Evolutionary conservation across 1,139 yeast species (phyloP), one percentile per base, ranked within the genome.

Genomic region (Yarrowia galli): DNA sequence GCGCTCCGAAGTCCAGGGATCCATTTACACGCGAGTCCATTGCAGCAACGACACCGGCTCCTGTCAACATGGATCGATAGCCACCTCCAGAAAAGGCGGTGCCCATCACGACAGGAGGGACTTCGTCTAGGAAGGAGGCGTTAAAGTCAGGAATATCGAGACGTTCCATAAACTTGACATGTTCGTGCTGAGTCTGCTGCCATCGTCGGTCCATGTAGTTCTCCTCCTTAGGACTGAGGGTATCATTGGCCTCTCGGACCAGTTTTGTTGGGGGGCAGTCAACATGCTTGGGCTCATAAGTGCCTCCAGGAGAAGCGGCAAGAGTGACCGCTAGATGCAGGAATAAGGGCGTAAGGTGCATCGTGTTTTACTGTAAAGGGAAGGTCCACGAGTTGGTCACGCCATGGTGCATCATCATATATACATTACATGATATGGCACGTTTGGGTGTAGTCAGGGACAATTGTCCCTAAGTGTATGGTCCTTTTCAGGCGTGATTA

Each of bases 11-110:
- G 8, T 23, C 61, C 1, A 54, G 48, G 13, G 46, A 40, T 7
- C 61, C 61, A n/a, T 54, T 54, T 35, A 54, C 61, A 3, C 61
- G 80, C 71, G 84, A 81, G 75, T 91, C 97, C 70, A 89, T 77
- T 0, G 92, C 96, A 23, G 91, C 81, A 45, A 90, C 76, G 73
- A 87, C 87, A 45, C 97, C 97, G 2, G 96, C 96, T 36, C 95
- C 96, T 69, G 80, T 79, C 49, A 90, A 79, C 95, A 90, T 88
- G 45, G 96, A 92, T 70, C 97, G 82, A 76, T 89, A 90, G 3
- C 96, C 93, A 71, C 97, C 97, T 54, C 97, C 97, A 7, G 92
- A 86, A 73, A 89, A 86, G 3, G 95, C 91, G 23, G 89, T 75
- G 1, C 87, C 96, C 67, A 89, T 80, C 23, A 54, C 61, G 36